Percentiles rank a stretch among this genome's conserved stretches.
Conservation (phyloP, 768 basidiomycete genomes). For the Roridomyces roridus region DNA sequence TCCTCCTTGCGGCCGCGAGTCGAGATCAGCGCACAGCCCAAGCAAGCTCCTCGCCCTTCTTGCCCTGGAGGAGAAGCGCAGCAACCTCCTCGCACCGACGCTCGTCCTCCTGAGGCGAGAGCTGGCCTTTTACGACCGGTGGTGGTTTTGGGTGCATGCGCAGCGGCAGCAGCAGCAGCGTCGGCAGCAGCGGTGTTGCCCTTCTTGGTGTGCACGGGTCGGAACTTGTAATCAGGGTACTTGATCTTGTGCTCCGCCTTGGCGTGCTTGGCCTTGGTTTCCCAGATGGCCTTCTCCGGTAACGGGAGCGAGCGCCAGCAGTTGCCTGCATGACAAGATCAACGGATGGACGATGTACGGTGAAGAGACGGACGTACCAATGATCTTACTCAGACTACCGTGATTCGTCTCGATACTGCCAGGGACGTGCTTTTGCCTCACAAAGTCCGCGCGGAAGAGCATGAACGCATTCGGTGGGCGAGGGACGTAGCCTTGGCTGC, state of each 20-base stretch:
- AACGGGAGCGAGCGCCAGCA: constrained; percentile 78
- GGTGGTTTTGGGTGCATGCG: constrained; percentile 39
- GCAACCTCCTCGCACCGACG: constrained; percentile 75
- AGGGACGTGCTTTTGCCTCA: constrained; percentile 79
- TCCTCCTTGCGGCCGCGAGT: constrained; percentile 37
- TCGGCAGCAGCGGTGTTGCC: not conserved
- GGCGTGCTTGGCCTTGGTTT: constrained; percentile 71
- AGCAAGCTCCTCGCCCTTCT: constrained; percentile 73
- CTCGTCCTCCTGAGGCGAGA: constrained; percentile 57
- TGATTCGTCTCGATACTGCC: constrained; percentile 81
- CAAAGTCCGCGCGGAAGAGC: constrained; percentile 84
- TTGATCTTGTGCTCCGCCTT: constrained; percentile 73
- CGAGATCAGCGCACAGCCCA: constrained; percentile 63
- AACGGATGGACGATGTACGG: not conserved
- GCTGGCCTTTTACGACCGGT: constrained; percentile 39
- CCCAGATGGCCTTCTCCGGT: constrained; percentile 77
- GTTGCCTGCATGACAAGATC: constrained; percentile 54
- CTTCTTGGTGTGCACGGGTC: constrained; percentile 57
- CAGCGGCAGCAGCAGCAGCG: not conserved
- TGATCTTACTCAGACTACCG: constrained; percentile 75
- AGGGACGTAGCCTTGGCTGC: constrained; percentile 70
- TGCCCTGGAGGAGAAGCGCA: constrained; percentile 67
- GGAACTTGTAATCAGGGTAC: constrained; percentile 72
- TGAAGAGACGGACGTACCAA: constrained; percentile 51
- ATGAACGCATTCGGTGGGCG: constrained; percentile 89